Evolutionary conservation across 768 basidiomycete genomes (phyloP).

Genomic region (Leccinum disarticulatum): DNA sequence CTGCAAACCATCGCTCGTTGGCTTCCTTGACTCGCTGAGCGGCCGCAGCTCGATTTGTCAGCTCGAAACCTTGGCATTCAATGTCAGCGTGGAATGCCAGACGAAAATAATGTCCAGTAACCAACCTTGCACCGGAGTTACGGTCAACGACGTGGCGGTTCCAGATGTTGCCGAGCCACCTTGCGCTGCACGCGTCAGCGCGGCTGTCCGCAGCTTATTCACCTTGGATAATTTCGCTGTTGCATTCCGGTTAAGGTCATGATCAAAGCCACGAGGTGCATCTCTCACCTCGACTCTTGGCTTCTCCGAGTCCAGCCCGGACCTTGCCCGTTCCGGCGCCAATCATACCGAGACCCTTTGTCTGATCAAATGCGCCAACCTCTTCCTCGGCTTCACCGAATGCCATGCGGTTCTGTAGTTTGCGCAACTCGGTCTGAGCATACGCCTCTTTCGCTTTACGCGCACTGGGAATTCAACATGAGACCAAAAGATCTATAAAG

Average conservation of each 20-base stretch:
- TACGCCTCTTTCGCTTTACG: conserved; percentile 99
- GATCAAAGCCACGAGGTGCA: neutral
- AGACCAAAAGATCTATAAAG: neutral
- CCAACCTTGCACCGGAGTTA: conserved; percentile 93
- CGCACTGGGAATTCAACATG: conserved; percentile 51
- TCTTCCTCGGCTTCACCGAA: conserved; percentile 97
- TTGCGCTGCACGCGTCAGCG: conserved; percentile 76
- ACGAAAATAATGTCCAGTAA: conserved; percentile 1
- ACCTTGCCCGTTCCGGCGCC: conserved; percentile 86
- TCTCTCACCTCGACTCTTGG: conserved; percentile 82
- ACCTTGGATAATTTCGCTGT: conserved; percentile 94
- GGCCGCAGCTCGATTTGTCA: conserved; percentile 87
- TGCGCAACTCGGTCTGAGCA: conserved; percentile 93
- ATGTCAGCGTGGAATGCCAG: conserved; percentile 14
- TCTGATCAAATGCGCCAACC: conserved; percentile 94
- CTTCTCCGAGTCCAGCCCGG: conserved; percentile 81
- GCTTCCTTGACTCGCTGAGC: conserved; percentile 91
- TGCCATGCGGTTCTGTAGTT: conserved; percentile 94
- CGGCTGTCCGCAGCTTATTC: conserved; percentile 87
- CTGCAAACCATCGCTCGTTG: conserved; percentile 95
- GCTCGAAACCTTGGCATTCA: conserved; percentile 70
- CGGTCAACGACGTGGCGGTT: conserved; percentile 87
- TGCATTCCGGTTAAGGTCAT: conserved; percentile 1
- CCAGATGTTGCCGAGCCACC: conserved; percentile 59
- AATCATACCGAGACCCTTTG: conserved; percentile 98